Evolutionary conservation across 805 yeast species (phyloP), one percentile per base, ranked within the genome.

Genomic region (Barnettozyma siamensis): DNA sequence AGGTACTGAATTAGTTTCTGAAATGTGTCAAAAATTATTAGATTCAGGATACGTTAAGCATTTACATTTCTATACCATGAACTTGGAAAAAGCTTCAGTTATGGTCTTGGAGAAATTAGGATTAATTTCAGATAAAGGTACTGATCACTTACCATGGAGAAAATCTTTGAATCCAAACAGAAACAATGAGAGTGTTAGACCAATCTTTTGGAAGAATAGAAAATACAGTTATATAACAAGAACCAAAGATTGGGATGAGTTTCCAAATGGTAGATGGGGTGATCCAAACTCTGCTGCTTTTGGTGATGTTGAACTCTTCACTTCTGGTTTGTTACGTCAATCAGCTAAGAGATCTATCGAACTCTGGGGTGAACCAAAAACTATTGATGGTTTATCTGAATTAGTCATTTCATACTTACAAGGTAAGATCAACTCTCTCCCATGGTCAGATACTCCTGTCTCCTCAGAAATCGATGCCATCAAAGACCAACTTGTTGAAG

Each of bases 221-320:
- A 89, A 89, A 55, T 84, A 83, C 62, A 80, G 95, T 13, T 91
- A 91, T 60, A 79, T 88, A 46, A 76, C 88, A 36, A 75, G 98
- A 62, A 91, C 97, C 8, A 78, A 93, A 20, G 82, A 83, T 43
- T 93, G 99, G 88, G 99, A 93, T 65, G 99, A 93, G 63, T 93
- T 91, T 58, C 99, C 99, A 38, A 93, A 91, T 63, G 99, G 99
- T 46, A 75, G 99, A 67, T 93, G 96, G 89, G 99, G 99, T 55
- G 97, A 93, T 61, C 86, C 97, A 3, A 73, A 95, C 45, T 93
- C 98, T 33, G 99, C 99, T 5, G 98, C 98, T 2, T 89, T 84
- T 65, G 96, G 95, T 55, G 94, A 86, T 49, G 72, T 88, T 43
- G 96, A 87, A 59, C 72, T 84, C 40, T 81, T 80, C 51, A 93